Conservation (phyloP, 2,329 filamentous ascomycete genomes). For the Akanthomyces uredinophilus region DNA sequence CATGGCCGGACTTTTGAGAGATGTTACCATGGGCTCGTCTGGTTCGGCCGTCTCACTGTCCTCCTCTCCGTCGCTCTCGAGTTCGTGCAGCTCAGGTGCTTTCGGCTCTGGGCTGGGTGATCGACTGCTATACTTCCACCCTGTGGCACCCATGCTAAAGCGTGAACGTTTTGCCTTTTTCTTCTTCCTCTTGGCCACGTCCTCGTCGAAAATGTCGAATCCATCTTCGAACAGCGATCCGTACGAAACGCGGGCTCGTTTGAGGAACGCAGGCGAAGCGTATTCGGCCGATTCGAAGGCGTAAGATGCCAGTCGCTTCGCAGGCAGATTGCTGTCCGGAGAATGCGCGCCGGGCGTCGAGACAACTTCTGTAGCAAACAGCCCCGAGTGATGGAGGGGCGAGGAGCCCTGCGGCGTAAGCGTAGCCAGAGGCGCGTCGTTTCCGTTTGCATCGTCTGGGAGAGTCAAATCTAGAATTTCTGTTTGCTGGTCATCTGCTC, state of each 20-base stretch:
- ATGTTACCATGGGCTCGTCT: slow-evolving; percentile 15
- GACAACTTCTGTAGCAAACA: slow-evolving; percentile 14
- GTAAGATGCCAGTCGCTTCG: slow-evolving; percentile 31
- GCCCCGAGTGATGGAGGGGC: slow-evolving; percentile 7
- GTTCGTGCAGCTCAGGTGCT: slow-evolving; percentile 29
- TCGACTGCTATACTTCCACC: slow-evolving; percentile 70
- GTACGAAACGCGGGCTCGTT: slow-evolving; percentile 63
- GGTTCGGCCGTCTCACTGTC: slow-evolving; percentile 6
- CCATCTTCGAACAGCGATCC: slow-evolving; percentile 60
- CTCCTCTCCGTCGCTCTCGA: slow-evolving; percentile 20
- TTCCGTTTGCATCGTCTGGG: slow-evolving; percentile 28
- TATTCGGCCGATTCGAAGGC: slow-evolving; percentile 49
- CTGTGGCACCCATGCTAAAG: slow-evolving; percentile 59
- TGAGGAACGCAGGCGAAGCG: slow-evolving; percentile 75
- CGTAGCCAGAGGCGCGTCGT: slow-evolving; percentile 16
- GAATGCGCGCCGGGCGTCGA: slow-evolving; percentile 19
- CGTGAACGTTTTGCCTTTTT: slow-evolving; percentile 63
- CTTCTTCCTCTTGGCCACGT: slow-evolving; percentile 53
- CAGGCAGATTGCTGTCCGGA: slow-evolving; percentile 21
- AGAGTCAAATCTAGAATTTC: slow-evolving; percentile 44
- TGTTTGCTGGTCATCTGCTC: slow-evolving; percentile 40
- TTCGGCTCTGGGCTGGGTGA: slow-evolving; percentile 64
- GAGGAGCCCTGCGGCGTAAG: slow-evolving; percentile 18
- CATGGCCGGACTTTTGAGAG: slow-evolving; percentile 23
- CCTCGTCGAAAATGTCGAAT: slow-evolving; percentile 66